Base-by-base conservation (phyloP, 306 rosid species). In the Gillenia trifoliata region DNA sequence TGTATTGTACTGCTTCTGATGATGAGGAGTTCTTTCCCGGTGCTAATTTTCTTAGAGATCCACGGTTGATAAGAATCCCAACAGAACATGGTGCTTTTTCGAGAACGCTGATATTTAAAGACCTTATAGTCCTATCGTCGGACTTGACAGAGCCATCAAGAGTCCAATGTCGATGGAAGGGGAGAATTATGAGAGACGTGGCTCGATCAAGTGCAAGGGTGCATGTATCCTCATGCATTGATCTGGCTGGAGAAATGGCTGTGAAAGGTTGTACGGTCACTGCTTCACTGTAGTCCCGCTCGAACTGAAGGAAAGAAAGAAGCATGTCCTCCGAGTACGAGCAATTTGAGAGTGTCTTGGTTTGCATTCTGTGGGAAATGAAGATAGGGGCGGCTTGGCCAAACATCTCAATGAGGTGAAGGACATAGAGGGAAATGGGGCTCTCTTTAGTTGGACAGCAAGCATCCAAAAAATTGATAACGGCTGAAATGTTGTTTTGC, bases 161-260 rank as follows among this genome's bases (percentile, higher is more conserved):
- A 0, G 87, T 52, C 91, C 88, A 86, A 34, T 80, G 82, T 0
- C 78, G 75, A 17, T 90, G 96, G 28, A 88, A 90, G 1, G 93
- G 93, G 25, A 91, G 81, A 0, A 91, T 66, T 3, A 91, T 87
- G 5, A 91, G 81, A 0, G 89, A 71, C 1, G 86, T 38, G 49
- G 78, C 34, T 71, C 85, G 85, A 76, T 86, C 89, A 0, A 89
- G 72, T 0, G 94, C 88, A 10, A 91, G 7, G 0, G 69, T 77
- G 67, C 91, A 89, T 1, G 89, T 79, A 29, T 91, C 92, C 9
- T 86, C 93, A 3, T 81, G 73, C 97, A 91, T 89, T 72, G 83
- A 75, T 47, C 81, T 82, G 0, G 49, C 3, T 0, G 91, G 94
- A 5, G 89, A 81, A 3, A 87, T 47, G 0, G 91, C 83, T 0